Conservation (phyloP, 148 eudicot genomes). For the Camellia granthamiana region DNA sequence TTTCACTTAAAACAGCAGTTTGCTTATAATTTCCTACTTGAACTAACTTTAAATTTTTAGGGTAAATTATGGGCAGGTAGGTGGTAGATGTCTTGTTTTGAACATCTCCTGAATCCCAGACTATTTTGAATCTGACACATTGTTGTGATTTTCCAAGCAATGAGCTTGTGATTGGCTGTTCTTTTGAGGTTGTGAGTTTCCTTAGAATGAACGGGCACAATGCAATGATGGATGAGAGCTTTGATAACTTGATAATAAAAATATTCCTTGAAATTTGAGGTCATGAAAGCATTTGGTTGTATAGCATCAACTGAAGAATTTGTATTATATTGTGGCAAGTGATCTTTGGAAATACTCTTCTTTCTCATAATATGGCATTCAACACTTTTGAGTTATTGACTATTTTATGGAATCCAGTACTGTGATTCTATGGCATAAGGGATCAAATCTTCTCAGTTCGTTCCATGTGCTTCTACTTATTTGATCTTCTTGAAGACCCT, state of each 20-base stretch:
- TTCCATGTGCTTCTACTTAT: no score
- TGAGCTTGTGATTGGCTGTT: background rate
- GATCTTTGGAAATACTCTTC: background rate
- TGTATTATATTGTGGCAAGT: no score
- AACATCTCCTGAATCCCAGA: background rate
- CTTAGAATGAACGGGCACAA: background rate
- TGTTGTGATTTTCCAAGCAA: background rate
- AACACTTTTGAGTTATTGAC: background rate
- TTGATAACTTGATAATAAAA: background rate
- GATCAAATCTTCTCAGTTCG: no score
- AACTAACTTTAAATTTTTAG: background rate
- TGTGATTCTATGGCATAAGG: no score
- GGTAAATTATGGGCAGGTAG: background rate
- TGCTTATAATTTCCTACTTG: background rate
- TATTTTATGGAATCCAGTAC: no score
- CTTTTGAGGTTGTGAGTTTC: background rate
- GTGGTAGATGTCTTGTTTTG: conserved; percentile 4
- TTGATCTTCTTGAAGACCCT: no score
- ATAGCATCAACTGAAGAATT: background rate
- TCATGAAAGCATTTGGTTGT: background rate
- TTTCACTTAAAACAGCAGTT: background rate
- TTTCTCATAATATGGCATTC: background rate
- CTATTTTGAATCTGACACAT: background rate
- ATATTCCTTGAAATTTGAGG: background rate
- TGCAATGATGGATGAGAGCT: conserved; percentile 1